Percentiles rank a stretch among this genome's conserved stretches.
phyloP scores from a whole-genome alignment of 805 yeast species.

The Candida krabiensis region DNA sequence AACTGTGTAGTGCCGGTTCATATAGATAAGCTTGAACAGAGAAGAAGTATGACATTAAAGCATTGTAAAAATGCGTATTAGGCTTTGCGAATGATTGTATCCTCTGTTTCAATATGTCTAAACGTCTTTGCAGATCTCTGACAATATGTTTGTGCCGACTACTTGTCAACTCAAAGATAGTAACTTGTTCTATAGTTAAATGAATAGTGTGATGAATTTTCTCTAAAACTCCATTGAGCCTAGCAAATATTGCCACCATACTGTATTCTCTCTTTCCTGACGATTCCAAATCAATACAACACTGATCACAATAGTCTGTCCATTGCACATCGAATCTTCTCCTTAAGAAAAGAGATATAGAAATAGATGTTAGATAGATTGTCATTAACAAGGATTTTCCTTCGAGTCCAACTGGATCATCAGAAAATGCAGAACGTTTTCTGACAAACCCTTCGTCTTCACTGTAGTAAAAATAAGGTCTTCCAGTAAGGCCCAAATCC shows the following conservation, averaged over 20 bases:
- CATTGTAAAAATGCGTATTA: slow-evolving; percentile 37
- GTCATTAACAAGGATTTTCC: slow-evolving; percentile 53
- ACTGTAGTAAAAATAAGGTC: slow-evolving; percentile 43
- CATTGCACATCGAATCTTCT: slow-evolving; percentile 62
- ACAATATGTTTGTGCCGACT: slow-evolving; percentile 40
- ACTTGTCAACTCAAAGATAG: slow-evolving; percentile 28
- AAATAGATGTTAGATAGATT: slow-evolving; percentile 61
- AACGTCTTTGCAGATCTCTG: slow-evolving; percentile 48
- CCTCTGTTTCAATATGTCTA: slow-evolving; percentile 39
- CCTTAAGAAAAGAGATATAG: slow-evolving; percentile 63
- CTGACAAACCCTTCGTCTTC: slow-evolving; percentile 41
- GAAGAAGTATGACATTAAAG: slow-evolving; percentile 49
- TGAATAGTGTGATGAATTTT: slow-evolving; percentile 54
- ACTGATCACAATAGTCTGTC: slow-evolving; percentile 63
- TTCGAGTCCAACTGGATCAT: slow-evolving; percentile 43
- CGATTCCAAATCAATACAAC: slow-evolving; percentile 49
- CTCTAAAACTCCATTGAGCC: slow-evolving; percentile 61
- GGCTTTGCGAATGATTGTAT: slow-evolving; percentile 31
- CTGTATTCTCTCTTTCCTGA: slow-evolving; percentile 34
- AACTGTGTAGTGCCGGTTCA: slow-evolving; percentile 44
- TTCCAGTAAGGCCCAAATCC: slow-evolving; percentile 72
- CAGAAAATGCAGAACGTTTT: slow-evolving; percentile 36
- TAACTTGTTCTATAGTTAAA: slow-evolving; percentile 37
- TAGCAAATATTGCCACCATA: slow-evolving; percentile 56
- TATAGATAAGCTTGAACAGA: slow-evolving; percentile 67